phyloP scores from a whole-genome alignment of 768 basidiomycete species.

The Suillus subaureus region DNA sequence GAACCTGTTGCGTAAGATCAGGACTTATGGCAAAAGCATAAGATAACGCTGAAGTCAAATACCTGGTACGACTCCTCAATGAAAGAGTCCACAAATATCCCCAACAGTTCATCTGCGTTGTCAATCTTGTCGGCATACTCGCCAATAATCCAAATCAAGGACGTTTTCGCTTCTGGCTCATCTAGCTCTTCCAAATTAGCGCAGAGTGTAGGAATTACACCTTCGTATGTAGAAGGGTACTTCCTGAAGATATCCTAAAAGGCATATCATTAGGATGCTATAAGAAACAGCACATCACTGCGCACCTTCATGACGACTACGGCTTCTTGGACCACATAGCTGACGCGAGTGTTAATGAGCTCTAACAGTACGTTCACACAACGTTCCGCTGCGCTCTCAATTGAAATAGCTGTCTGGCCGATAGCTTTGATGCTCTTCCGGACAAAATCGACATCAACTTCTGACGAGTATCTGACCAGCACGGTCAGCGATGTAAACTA shows the following conservation, averaged over 20 bases:
- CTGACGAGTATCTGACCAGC: constrained; percentile 80
- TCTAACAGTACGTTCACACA: constrained; percentile 95
- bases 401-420: constrained; percentile 94
- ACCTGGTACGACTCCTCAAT: constrained; percentile 93
- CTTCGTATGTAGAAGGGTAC: constrained; percentile 96
- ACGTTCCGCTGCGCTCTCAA: constrained; percentile 88
- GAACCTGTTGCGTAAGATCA: constrained; percentile 46
- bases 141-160: constrained; percentile 98
- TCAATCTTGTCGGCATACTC: constrained; percentile 98
- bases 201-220: constrained; percentile 93
- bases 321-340: constrained; percentile 97
- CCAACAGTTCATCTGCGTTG: constrained; percentile 91
- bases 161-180: constrained; percentile 97
- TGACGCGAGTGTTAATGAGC: constrained; percentile 89
- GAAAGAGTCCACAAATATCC: constrained; percentile 90
- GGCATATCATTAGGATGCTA: neutral
- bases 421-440: constrained; percentile 93
- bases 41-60: constrained; percentile 20
- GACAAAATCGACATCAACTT: constrained; percentile 98
- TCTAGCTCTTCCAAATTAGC: constrained; percentile 95
- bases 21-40: neutral
- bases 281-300: neutral
- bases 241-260: constrained; percentile 94
- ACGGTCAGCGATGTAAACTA: constrained; percentile 10
- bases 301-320: constrained; percentile 98